Base-by-base conservation (phyloP, 257 asterid species). In the Penstemon eatonii region DNA sequence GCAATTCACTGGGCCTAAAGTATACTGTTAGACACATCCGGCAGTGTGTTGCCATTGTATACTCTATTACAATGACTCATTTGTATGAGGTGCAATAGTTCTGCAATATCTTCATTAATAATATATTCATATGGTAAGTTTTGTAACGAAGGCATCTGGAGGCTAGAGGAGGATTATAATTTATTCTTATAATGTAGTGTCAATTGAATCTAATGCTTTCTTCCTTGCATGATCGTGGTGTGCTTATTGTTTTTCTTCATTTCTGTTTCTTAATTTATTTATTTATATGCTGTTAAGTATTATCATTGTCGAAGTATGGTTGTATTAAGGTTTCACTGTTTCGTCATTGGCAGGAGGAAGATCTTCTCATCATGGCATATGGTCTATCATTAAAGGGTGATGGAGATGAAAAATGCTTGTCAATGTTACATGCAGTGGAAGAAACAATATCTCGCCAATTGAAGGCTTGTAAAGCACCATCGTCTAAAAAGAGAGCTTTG, bases 381-480 rank as follows among this genome's bases (percentile, higher is more conserved):
- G 97, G 99, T 76, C 91, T 89, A 75, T 89, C 88, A 60, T 67
- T 94, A 75, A 91, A 94, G 79, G 88, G 72, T 11, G 89, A 91
- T 43, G 97, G 96, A 50, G 99, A 94, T 83, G 99, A 94, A 58
- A 94, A 89, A 80, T 89, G 99, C 83, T 78, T 94, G 72, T 85
- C 99, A 56, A 73, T 91, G 75, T 76, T 94, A 67, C 92, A 94
- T 73, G 96, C 97, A 45, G 88, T 94, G 67, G 99, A 91, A 58
- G 99, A 91, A 82, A 91, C 87, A 56, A 78, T 94, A 80, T 84
- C 91, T 77, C 95, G 99, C 58, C 97, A 91, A 69, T 67, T 94
- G 74, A 91, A 93, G 73, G 99, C 96, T 76, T 86, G 91, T 84
- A 94, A 85, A 86, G 86, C 97, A 73, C 83, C 86, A 60, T 57